Conservation (phyloP, 163 green algal species). For the Scenedesmus sp. region DNA sequence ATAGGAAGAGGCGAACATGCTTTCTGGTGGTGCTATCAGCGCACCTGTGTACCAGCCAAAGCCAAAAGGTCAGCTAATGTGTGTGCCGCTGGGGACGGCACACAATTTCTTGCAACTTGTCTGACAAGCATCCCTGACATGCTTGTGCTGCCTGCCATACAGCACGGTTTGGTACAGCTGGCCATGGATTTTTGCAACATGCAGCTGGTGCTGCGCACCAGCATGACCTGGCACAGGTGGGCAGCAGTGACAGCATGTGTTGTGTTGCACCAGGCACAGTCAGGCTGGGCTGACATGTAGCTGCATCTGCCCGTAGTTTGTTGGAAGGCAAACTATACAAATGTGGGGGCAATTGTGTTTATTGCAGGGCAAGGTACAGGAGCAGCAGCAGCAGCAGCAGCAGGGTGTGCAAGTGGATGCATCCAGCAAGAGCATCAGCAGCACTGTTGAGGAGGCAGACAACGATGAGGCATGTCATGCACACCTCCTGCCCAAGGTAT, state of each 20-base stretch:
- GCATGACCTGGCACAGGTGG: constrained; percentile 22
- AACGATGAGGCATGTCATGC: constrained; percentile 7
- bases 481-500: constrained; percentile 80
- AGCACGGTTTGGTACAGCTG: constrained; percentile 26
- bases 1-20: not conserved
- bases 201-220: constrained; percentile 16
- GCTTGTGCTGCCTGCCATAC: not conserved
- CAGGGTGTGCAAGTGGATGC: not conserved
- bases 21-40: constrained; percentile 22
- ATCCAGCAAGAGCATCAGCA: not conserved
- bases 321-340: not conserved
- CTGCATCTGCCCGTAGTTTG: not conserved
- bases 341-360: not conserved
- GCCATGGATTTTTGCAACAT: not conserved
- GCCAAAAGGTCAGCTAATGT: constrained; percentile 56
- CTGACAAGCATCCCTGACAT: not conserved
- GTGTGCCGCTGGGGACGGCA: not conserved
- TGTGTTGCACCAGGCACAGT: not conserved
- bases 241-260: not conserved
- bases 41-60: constrained; percentile 45
- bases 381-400: not conserved
- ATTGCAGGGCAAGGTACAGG: not conserved
- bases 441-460: not conserved
- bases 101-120: not conserved
- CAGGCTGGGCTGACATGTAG: not conserved